Evolutionary conservation across 2,329 filamentous ascomycete genomes (phyloP).

Genomic region (Stemphylium vesicarium): DNA sequence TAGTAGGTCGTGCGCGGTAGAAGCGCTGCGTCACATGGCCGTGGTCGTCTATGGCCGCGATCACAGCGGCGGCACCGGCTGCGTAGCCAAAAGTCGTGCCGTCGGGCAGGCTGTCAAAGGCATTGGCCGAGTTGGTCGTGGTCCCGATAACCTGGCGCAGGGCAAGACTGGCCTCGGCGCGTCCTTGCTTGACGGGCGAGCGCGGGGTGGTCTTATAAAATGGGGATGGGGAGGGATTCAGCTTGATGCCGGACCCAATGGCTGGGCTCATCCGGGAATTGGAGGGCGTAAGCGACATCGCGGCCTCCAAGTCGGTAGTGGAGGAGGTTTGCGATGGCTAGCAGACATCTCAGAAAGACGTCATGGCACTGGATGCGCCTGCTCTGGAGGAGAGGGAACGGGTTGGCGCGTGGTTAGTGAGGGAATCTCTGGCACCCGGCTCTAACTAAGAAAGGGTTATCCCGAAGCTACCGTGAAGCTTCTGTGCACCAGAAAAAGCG

Average conservation of each 20-base stretch:
- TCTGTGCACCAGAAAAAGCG: background rate
- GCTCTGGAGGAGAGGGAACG: slow-evolving; percentile 7
- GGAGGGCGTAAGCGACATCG: slow-evolving; percentile 50
- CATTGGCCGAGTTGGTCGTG: slow-evolving; percentile 81
- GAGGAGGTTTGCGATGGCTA: slow-evolving; percentile 30
- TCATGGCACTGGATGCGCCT: slow-evolving; percentile 34
- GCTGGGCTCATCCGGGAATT: slow-evolving; percentile 50
- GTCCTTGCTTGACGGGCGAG: slow-evolving; percentile 64
- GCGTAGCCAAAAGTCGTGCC: slow-evolving; percentile 82
- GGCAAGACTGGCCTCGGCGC: slow-evolving; percentile 62
- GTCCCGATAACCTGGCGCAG: slow-evolving; percentile 89
- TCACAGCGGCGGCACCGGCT: slow-evolving; percentile 90
- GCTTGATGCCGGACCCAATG: slow-evolving; percentile 47
- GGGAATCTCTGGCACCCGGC: slow-evolving; percentile 24
- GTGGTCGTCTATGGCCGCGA: slow-evolving; percentile 77
- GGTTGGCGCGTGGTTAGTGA: slow-evolving; percentile 24
- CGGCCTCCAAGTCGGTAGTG: slow-evolving; percentile 36
- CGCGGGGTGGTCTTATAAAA: slow-evolving; percentile 65
- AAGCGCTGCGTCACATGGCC: slow-evolving; percentile 76
- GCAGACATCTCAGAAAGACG: slow-evolving; percentile 36
- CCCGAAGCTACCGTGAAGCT: slow-evolving; percentile 10
- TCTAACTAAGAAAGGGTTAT: slow-evolving; percentile 8
- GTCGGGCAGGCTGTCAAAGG: slow-evolving; percentile 80
- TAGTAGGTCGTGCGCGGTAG: slow-evolving; percentile 80
- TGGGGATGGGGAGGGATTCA: slow-evolving; percentile 74